A percentile compares a stretch with the other conserved stretches of the same genome.
These are phyloP conservation scores for Sordaria brevicollis DNA, from an alignment of 495 filamentous ascomycete genomes.

Conservation along the genomic window DNA sequence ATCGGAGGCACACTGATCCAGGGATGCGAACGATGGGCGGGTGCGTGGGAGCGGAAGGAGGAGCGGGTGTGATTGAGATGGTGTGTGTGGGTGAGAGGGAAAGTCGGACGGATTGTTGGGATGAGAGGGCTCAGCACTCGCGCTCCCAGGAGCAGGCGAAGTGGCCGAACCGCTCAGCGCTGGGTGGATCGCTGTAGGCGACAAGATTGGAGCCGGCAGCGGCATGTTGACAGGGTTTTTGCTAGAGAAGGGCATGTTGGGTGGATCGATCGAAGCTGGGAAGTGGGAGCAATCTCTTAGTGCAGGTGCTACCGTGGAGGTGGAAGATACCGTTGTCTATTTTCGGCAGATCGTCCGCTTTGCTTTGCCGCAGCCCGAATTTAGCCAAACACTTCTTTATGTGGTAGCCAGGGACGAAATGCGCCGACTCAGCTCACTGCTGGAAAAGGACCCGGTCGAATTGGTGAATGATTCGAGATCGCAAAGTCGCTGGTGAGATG, in stretches of 20 bases:
- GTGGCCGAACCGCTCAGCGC: constrained; percentile 16
- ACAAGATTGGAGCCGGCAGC: constrained; percentile 25
- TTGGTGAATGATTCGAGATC: neutral
- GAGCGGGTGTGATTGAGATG: constrained; percentile 5
- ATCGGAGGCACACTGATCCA: constrained; percentile 5
- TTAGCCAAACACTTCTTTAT: neutral
- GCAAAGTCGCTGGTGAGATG: neutral
- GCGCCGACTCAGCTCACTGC: neutral
- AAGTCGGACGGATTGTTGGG: neutral
- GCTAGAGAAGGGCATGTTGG: constrained; percentile 4
- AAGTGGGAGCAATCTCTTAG: constrained; percentile 13
- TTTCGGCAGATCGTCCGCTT: neutral
- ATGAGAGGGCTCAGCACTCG: neutral
- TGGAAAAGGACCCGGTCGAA: neutral
- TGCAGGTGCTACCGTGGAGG: constrained; percentile 21
- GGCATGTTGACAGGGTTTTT: constrained; percentile 15
- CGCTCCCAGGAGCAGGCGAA: neutral
- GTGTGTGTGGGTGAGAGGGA: neutral
- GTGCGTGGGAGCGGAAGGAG: constrained; percentile 8
- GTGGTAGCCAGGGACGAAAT: neutral
- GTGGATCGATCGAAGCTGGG: constrained; percentile 8
- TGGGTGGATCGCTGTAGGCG: constrained; percentile 31
- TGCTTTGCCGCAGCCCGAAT: neutral
- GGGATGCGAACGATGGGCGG: neutral
- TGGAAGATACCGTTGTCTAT: neutral